Evolutionary conservation across 2,329 filamentous ascomycete species (phyloP).

Genomic region (Beauveria brongniartii): DNA sequence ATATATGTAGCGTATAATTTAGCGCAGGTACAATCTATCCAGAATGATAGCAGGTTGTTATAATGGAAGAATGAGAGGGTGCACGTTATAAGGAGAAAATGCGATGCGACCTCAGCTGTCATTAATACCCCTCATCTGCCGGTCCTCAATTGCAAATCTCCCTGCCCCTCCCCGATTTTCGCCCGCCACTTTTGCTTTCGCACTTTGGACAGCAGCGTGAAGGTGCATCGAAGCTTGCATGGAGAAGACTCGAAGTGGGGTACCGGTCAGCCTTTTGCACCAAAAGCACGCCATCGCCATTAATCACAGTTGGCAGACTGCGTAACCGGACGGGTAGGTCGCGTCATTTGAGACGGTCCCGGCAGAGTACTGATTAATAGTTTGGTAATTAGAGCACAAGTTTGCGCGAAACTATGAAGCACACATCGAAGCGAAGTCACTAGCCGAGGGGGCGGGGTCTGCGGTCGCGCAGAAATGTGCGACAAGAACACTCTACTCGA

Average conservation of each 20-base stretch:
- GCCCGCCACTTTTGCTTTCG: neutral
- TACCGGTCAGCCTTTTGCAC: neutral
- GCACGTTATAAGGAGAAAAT: neutral
- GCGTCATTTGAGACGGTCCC: neutral
- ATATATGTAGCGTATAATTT: neutral
- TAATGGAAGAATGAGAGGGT: neutral
- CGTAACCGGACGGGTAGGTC: neutral
- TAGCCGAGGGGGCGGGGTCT: neutral
- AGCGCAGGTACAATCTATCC: neutral
- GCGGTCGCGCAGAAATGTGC: neutral
- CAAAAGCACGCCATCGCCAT: conserved; percentile 14
- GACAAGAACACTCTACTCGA: neutral
- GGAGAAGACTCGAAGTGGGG: neutral
- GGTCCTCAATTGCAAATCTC: neutral
- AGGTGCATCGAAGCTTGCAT: neutral
- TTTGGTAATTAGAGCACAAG: too few relatives aligned
- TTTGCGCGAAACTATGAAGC: neutral
- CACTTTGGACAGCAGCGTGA: neutral
- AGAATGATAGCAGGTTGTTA: neutral
- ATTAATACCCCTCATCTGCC: conserved; percentile 5
- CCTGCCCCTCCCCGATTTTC: conserved; percentile 8
- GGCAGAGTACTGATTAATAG: neutral
- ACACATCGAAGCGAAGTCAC: neutral
- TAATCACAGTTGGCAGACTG: neutral
- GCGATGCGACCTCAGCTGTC: neutral